These are phyloP conservation scores for Plectosphaerella sp. DNA, from an alignment of 2,329 filamentous ascomycete genomes.

Conservation along the genomic window DNA sequence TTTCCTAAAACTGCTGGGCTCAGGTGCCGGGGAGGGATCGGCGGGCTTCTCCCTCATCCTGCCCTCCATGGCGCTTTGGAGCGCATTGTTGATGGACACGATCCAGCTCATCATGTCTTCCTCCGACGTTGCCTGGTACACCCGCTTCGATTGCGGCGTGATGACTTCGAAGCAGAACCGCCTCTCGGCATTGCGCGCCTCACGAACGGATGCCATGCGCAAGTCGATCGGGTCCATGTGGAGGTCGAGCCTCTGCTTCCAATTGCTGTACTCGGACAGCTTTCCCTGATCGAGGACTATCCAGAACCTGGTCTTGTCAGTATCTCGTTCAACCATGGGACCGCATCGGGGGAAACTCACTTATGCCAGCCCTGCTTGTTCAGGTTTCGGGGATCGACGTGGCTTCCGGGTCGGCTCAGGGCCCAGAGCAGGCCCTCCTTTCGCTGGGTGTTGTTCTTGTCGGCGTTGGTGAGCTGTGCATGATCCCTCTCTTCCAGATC, in stretches of 20 bases:
- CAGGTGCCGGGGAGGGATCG: slow-evolving; percentile 30
- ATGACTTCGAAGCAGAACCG: slow-evolving; percentile 99
- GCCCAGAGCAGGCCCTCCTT: slow-evolving; percentile 97
- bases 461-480: slow-evolving; percentile 44
- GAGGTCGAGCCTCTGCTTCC: slow-evolving; percentile 94
- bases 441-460: slow-evolving; percentile 62
- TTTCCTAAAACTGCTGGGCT: slow-evolving; percentile 60
- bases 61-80: slow-evolving; percentile 92
- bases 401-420: slow-evolving; percentile 83
- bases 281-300: slow-evolving; percentile 96
- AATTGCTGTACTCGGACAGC: slow-evolving; percentile 97
- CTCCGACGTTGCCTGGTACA: slow-evolving; percentile 96
- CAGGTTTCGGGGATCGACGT: slow-evolving; percentile 89
- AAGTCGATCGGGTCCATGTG: slow-evolving; percentile 98
- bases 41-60: slow-evolving; percentile 55
- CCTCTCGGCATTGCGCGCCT: slow-evolving; percentile 89
- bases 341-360: slow-evolving; percentile 47
- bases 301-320: slow-evolving; percentile 69
- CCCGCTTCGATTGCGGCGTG: slow-evolving; percentile 89
- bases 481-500: slow-evolving; percentile 83
- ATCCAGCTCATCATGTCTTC: slow-evolving; percentile 99
- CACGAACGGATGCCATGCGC: slow-evolving; percentile 92
- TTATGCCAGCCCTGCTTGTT: slow-evolving; percentile 99
- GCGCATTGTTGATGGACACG: slow-evolving; percentile 88
- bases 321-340: not conserved